phyloP scores from a whole-genome alignment of 495 filamentous ascomycete species.

The Xeromyces bisporus region DNA sequence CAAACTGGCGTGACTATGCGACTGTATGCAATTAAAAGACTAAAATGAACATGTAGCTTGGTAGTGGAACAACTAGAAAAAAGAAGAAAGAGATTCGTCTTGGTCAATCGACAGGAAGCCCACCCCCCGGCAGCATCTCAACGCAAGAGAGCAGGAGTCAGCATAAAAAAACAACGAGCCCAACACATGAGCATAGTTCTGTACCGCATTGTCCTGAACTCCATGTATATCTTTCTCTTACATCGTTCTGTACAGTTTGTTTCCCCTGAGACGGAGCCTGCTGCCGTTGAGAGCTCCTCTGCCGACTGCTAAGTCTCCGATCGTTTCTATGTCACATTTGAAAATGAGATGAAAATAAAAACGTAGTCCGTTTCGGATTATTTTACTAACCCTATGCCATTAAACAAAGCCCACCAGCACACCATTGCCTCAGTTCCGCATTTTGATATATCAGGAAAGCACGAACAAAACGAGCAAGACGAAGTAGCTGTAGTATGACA shows the following conservation, averaged over 20 bases:
- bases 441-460: slow-evolving; percentile 36
- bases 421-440: slow-evolving; percentile 27
- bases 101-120: slow-evolving; percentile 1
- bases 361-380: slow-evolving; percentile 33
- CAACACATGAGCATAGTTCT: slow-evolving; percentile 10
- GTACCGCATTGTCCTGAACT: slow-evolving; percentile 10
- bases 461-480: slow-evolving; percentile 23
- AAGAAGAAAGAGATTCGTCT: neutral
- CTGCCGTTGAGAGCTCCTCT: slow-evolving; percentile 5
- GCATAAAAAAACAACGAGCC: neutral
- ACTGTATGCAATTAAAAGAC: too few species aligned
- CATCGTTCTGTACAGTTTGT: slow-evolving; percentile 3
- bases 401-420: slow-evolving; percentile 29
- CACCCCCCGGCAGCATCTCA: neutral
- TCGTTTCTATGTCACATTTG: slow-evolving; percentile 35
- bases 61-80: neutral
- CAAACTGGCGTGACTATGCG: too few species aligned
- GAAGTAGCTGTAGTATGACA: slow-evolving; percentile 7
- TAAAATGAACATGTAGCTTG: too few species aligned
- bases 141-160: neutral
- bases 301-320: slow-evolving; percentile 11
- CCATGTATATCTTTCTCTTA: slow-evolving; percentile 10
- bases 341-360: too few species aligned
- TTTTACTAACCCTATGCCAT: slow-evolving; percentile 31
- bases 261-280: slow-evolving; percentile 3